Percentiles rank a stretch among this genome's conserved stretches.
Conservation (phyloP, 257 asterid species). For the Solanum virginianum region DNA sequence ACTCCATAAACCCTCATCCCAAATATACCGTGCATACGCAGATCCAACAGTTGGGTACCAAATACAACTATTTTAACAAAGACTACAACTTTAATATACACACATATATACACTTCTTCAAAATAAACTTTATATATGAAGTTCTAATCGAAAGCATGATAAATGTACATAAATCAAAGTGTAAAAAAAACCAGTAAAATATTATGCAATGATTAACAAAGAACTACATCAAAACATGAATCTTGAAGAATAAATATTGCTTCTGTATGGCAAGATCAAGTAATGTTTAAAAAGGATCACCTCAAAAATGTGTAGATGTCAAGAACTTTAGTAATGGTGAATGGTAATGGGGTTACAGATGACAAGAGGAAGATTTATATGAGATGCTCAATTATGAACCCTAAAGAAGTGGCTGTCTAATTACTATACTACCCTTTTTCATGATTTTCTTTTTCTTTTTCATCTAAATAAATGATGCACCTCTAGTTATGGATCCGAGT, state of each 20-base stretch:
- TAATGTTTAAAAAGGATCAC: background rate
- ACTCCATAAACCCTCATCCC: background rate
- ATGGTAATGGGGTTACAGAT: too few species aligned
- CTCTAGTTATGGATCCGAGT: too few species aligned
- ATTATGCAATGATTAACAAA: background rate
- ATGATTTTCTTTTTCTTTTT: background rate
- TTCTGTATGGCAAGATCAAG: background rate
- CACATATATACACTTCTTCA: background rate
- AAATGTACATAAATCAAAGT: background rate
- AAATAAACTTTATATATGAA: background rate
- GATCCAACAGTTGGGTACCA: background rate
- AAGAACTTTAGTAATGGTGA: background rate
- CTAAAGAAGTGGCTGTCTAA: background rate
- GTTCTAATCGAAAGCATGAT: background rate
- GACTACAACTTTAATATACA: background rate
- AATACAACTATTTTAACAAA: background rate
- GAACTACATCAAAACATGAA: background rate
- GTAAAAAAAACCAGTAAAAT: background rate
- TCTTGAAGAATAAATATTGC: background rate
- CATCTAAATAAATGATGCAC: background rate
- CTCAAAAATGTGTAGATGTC: background rate
- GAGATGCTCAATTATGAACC: background rate
- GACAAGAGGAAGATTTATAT: background rate
- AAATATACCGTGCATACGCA: background rate
- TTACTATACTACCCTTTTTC: background rate